A percentile compares a stretch with the other conserved stretches of the same genome.
Conservation (phyloP, 2,329 filamentous ascomycete genomes). For the Lachnellula willkommii region DNA sequence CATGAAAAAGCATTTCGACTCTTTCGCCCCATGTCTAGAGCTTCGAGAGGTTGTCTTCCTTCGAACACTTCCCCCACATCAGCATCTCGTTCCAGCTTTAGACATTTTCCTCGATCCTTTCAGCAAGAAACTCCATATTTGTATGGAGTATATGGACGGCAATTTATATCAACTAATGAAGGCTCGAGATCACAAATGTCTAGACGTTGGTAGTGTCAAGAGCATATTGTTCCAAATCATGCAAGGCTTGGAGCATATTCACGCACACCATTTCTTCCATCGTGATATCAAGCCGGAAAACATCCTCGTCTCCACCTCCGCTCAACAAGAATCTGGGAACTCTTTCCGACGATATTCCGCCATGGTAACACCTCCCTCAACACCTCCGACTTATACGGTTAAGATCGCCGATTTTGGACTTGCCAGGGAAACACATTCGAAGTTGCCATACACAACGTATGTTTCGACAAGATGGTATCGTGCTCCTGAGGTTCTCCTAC, state of each 20-base stretch:
- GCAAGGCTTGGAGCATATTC: constrained; percentile 92
- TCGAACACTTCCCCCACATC: constrained; percentile 78
- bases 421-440: constrained; percentile 94
- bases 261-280: constrained; percentile 96
- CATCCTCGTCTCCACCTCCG: constrained; percentile 88
- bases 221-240: constrained; percentile 98
- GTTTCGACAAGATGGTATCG: constrained; percentile 96
- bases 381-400: constrained; percentile 87
- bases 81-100: constrained; percentile 90
- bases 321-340: constrained; percentile 69
- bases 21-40: constrained; percentile 82
- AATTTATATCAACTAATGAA: constrained; percentile 99
- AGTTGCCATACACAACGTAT: constrained; percentile 94
- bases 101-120: constrained; percentile 98
- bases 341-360: constrained; percentile 90
- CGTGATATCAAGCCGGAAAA: constrained; percentile 99
- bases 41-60: constrained; percentile 96
- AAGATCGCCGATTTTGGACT: constrained; percentile 99
- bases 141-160: constrained; percentile 99
- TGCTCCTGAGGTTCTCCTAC: constrained; percentile 86
- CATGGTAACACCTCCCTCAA: constrained; percentile 89
- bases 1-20: constrained; percentile 99
- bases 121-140: constrained; percentile 93
- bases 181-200: constrained; percentile 86
- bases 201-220: constrained; percentile 90